Evolutionary conservation across 345 rosid genomes (phyloP).

Genomic region (Citrus trifoliata): DNA sequence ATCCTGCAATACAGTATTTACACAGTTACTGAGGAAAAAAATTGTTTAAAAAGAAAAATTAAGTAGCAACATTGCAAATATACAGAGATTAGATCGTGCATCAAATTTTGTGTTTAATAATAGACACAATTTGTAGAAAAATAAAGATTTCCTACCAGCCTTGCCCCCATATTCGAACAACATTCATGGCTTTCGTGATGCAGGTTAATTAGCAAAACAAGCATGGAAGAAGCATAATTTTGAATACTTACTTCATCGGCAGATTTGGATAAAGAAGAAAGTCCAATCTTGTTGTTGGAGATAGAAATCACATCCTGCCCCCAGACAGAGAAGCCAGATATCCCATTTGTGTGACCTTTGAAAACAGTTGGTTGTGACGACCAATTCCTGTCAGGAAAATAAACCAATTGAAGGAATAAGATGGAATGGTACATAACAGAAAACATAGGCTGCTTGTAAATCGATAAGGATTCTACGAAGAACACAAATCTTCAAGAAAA

Average conservation of each 20-base stretch:
- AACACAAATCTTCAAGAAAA: not conserved
- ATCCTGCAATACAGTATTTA: conserved; percentile 42
- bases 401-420: conserved; percentile 7
- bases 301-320: conserved; percentile 85
- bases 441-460: not conserved
- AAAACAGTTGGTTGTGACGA: conserved; percentile 47
- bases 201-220: not conserved
- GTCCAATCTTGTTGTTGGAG: conserved; percentile 79
- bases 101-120: too few species aligned
- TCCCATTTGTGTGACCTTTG: conserved; percentile 73
- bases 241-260: conserved; percentile 53
- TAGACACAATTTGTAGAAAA: too few species aligned
- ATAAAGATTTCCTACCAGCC: not conserved
- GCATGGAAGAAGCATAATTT: not conserved
- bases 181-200: not conserved
- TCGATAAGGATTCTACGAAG: not conserved
- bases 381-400: conserved; percentile 48
- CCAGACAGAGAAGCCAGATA: conserved; percentile 81
- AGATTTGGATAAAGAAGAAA: conserved; percentile 60
- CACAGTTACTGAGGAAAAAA: not conserved
- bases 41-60: not conserved
- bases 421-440: not conserved
- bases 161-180: not conserved
- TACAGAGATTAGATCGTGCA: not conserved
- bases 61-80: not conserved